These are phyloP conservation scores for Bipolaris bicolor DNA, from an alignment of 2,329 filamentous ascomycete species.

Conservation along the genomic window DNA sequence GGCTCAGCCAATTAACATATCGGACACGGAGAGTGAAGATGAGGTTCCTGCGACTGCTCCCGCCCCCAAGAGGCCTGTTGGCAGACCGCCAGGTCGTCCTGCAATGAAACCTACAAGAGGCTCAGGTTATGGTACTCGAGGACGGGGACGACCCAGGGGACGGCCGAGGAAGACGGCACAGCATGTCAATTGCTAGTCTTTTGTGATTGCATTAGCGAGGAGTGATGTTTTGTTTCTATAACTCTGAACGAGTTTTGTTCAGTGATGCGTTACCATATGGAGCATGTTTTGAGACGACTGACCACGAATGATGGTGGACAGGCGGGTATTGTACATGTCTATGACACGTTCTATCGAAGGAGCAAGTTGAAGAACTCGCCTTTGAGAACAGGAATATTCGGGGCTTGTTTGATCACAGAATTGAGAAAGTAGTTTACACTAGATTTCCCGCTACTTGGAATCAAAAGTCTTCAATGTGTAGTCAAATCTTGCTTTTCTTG, in stretches of 20 bases:
- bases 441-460: neutral
- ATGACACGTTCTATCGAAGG: neutral
- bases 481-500: neutral
- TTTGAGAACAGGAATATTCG: neutral
- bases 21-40: slow-evolving; percentile 41
- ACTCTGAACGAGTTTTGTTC: neutral
- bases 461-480: neutral
- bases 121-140: slow-evolving; percentile 26
- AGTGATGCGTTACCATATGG: neutral
- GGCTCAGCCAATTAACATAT: slow-evolving; percentile 28
- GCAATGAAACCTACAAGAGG: slow-evolving; percentile 34
- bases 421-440: neutral
- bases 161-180: slow-evolving; percentile 31
- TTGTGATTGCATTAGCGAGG: neutral
- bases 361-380: neutral
- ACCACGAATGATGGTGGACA: neutral
- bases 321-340: neutral
- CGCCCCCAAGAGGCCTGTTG: slow-evolving; percentile 24
- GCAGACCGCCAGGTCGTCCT: slow-evolving; percentile 26
- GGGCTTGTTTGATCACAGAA: neutral
- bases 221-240: neutral
- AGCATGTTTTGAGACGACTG: neutral
- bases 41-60: slow-evolving; percentile 42
- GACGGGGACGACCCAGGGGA: slow-evolving; percentile 13
- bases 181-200: neutral